Percentiles rank a stretch among this genome's conserved stretches.
phyloP scores from a whole-genome alignment of 345 rosid genomes.

The Durio zibethinus region DNA sequence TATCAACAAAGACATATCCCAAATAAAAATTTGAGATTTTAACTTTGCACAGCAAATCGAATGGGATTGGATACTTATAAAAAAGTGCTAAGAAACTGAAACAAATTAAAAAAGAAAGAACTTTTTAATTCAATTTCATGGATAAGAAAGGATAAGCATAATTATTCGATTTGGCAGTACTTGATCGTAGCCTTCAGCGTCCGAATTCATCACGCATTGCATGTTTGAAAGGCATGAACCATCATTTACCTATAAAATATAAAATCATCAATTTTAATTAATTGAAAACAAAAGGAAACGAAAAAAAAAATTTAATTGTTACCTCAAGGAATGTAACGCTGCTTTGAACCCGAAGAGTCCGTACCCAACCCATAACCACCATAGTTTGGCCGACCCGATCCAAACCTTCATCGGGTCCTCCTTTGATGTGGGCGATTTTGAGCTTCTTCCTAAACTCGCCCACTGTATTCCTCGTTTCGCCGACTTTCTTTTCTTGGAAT shows the following conservation, averaged over 20 bases:
- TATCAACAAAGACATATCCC: neutral
- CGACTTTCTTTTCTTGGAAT: constrained; percentile 18
- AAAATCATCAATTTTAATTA: neutral
- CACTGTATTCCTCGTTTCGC: constrained; percentile 33
- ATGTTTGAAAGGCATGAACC: constrained; percentile 90
- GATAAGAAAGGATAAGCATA: neutral
- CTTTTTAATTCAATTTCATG: neutral
- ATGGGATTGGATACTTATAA: neutral
- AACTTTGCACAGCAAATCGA: neutral
- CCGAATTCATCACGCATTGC: constrained; percentile 87
- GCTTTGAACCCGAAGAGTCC: constrained; percentile 86
- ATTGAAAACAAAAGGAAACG: neutral
- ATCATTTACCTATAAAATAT: constrained; percentile 65
- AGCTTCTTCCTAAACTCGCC: constrained; percentile 68
- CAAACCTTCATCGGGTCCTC: constrained; percentile 64
- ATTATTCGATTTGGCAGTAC: constrained; percentile 25
- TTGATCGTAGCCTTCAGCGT: constrained; percentile 92
- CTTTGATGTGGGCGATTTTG: constrained; percentile 76
- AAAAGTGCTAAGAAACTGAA: neutral
- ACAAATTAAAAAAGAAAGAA: neutral
- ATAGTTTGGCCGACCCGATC: constrained; percentile 58
- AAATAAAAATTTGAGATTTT: neutral
- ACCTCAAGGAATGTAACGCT: constrained; percentile 87
- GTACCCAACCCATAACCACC: constrained; percentile 82
- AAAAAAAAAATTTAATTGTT: neutral